Evolutionary conservation across 2,329 filamentous ascomycete species (phyloP).

Genomic region (Penicillium sp.): DNA sequence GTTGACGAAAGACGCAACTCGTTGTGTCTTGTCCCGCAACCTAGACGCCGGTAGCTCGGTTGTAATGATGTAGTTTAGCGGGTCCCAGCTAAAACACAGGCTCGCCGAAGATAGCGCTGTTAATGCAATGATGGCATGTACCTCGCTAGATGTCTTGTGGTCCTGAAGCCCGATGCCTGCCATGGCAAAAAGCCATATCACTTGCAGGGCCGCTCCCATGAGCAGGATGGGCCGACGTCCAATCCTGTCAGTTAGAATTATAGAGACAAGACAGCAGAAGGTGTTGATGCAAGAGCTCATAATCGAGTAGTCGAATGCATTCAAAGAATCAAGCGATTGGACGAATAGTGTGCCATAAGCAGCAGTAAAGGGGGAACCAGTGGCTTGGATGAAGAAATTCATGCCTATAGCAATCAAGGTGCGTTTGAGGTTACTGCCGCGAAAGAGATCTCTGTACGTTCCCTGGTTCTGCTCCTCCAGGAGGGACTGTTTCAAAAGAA

Average conservation of each 20-base stretch:
- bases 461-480: conserved; percentile 13
- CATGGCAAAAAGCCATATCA: conserved; percentile 31
- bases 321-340: conserved; percentile 12
- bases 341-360: conserved; percentile 13
- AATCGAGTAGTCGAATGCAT: conserved; percentile 46
- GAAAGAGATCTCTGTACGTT: conserved; percentile 12
- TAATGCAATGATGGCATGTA: conserved; percentile 30
- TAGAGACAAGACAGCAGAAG: conserved; percentile 13
- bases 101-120: conserved; percentile 30
- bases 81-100: conserved; percentile 30
- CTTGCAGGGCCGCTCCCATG: conserved; percentile 26
- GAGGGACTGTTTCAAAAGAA: conserved; percentile 7
- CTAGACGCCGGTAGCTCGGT: conserved; percentile 30
- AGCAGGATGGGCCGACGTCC: conserved; percentile 20
- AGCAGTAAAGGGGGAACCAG: conserved; percentile 13
- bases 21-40: conserved; percentile 28
- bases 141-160: conserved; percentile 16
- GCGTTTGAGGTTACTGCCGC: conserved; percentile 12
- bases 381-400: conserved; percentile 14
- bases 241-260: conserved; percentile 13
- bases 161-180: conserved; percentile 31
- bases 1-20: conserved; percentile 27
- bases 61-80: conserved; percentile 33
- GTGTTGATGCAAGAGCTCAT: conserved; percentile 31
- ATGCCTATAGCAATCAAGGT: conserved; percentile 14